Conservation (phyloP, 2,329 filamentous ascomycete genomes). For the Claviceps lovelessii region DNA sequence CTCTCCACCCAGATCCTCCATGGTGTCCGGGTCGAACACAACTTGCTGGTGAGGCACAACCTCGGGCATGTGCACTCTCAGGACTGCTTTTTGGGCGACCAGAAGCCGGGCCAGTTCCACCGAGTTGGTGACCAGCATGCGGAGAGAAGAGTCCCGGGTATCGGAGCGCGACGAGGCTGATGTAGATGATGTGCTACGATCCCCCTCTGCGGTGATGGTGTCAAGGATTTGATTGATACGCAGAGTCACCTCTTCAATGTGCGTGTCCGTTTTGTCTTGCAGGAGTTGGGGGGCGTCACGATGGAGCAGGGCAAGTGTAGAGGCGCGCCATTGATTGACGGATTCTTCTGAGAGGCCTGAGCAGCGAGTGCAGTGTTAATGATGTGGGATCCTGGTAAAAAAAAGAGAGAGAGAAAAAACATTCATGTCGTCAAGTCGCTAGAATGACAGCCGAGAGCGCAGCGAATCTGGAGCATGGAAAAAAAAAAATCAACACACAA, state of each 20-base stretch:
- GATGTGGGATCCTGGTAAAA: no score
- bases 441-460: no score
- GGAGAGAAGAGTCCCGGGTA: slow-evolving; percentile 37
- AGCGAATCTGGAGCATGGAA: no score
- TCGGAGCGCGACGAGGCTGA: slow-evolving; percentile 21
- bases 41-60: slow-evolving; percentile 37
- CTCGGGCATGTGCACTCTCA: slow-evolving; percentile 40
- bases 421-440: no score
- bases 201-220: slow-evolving; percentile 27
- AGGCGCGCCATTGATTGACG: slow-evolving; percentile 52
- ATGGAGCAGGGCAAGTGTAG: slow-evolving; percentile 45
- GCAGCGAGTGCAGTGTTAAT: no score
- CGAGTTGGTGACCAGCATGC: slow-evolving; percentile 35
- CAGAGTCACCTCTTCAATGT: slow-evolving; percentile 29
- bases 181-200: slow-evolving; percentile 3
- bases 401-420: no score
- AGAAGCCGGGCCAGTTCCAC: slow-evolving; percentile 43
- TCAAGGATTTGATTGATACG: slow-evolving; percentile 36
- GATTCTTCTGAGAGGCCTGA: slow-evolving; percentile 31
- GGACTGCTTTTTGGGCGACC: slow-evolving; percentile 43
- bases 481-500: no score
- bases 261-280: slow-evolving; percentile 27
- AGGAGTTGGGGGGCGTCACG: slow-evolving; percentile 36
- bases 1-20: slow-evolving; percentile 53
- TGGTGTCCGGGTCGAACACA: slow-evolving; percentile 42